Base-by-base conservation (phyloP, 2,329 filamentous ascomycete species). In the Byssochlamys sp. region DNA sequence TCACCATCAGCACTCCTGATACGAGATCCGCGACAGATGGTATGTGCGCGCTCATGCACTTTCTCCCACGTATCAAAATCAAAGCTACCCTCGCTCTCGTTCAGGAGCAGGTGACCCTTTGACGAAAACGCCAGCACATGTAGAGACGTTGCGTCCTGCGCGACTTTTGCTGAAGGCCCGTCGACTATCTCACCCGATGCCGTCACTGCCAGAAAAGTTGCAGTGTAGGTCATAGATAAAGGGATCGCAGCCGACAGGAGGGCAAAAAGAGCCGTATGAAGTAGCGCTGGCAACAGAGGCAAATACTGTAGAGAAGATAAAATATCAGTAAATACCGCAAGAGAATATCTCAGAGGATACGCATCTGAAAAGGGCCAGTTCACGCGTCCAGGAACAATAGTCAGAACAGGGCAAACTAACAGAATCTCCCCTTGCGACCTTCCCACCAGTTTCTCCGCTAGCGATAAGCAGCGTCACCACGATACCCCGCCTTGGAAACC, bases 51-150 rank as follows among this genome's bases (percentile, higher is more conserved):
- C 60, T 85, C 80, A 62, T 85, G 83, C 19, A 88, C 83, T 50
- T 80, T 76, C 57, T 90, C 83, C 90, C 91, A 96, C 61, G 87
- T 85, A 12, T 84, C 80, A 62, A 88, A 78, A 52, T 84, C 83
- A 69, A 96, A 97, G 2, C 76, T 75, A 0, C 92, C 92, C 66
- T 92, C 85, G 66, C 90, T 95, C 74, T 96, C 89, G 33, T 83
- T 85, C 49, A 96, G 74, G 25, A 96, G 74, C 55, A 95, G 76
- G 59, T 89, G 84, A 7, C 86, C 83, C 55, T 84, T 78, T 1
- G 86, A 85, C n/a, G 86, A 87, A 70, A 94, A 95, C 4, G 85
- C 87, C 58, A 96, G 80, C n/a, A 88, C 89, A 69, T 96, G 92
- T 25, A 89, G 75, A 4, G 90, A 95, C 57, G 77, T 79, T 10